Conservation (phyloP, 257 asterid genomes). For the Schizonepeta tenuifolia region DNA sequence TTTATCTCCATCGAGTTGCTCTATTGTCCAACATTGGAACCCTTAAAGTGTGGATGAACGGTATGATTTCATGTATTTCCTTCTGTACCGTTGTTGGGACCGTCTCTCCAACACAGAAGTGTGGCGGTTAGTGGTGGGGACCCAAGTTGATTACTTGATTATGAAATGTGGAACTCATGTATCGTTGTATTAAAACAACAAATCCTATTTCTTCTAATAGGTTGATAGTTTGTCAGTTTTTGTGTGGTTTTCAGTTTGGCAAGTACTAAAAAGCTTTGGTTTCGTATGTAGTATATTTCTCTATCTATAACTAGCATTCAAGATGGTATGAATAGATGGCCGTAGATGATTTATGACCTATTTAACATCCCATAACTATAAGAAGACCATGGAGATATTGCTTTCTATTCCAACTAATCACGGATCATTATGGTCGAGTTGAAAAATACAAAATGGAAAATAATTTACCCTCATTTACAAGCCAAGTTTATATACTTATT, state of each 20-base stretch:
- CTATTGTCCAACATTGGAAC: neutral
- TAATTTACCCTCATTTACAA: neutral
- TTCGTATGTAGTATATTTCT: neutral
- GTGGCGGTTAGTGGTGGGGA: neutral
- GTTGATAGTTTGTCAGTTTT: neutral
- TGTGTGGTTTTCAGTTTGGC: neutral
- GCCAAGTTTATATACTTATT: neutral
- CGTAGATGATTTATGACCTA: neutral
- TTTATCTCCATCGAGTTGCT: neutral
- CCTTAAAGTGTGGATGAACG: neutral
- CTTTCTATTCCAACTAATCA: neutral
- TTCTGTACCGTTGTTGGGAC: neutral
- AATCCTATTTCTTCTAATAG: neutral
- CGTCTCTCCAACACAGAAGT: neutral
- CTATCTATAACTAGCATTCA: conserved; percentile 14
- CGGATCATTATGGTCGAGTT: neutral
- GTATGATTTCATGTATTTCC: neutral
- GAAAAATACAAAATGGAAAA: neutral
- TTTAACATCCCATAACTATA: conserved; percentile 29
- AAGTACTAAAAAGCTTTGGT: conserved; percentile 11
- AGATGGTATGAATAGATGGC: neutral
- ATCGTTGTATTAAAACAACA: neutral
- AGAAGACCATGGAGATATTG: conserved; percentile 28
- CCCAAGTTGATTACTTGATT: neutral
- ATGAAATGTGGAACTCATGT: neutral